Conservation (phyloP, 2,329 filamentous ascomycete species). For the Elsinoe ampelina region DNA sequence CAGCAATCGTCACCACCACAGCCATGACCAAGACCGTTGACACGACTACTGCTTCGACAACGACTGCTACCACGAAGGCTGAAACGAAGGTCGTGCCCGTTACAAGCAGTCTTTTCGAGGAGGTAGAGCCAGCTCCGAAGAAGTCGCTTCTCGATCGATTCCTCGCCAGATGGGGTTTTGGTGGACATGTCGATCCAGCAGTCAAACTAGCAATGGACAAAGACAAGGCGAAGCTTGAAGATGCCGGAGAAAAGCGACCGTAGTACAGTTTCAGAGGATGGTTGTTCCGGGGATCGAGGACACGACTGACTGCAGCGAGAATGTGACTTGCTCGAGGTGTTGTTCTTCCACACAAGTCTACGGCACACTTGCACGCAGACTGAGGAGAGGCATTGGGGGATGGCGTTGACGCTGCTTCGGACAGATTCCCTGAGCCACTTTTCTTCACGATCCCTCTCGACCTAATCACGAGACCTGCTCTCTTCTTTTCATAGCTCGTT, state of each 20-base stretch:
- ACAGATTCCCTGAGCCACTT: not conserved
- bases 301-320: not conserved
- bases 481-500: not conserved
- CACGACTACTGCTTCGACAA: not conserved
- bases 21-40: slow-evolving; percentile 2
- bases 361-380: not conserved
- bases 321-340: not conserved
- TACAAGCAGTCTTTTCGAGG: not conserved
- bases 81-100: not conserved
- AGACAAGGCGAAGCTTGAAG: not conserved
- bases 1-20: slow-evolving; percentile 2
- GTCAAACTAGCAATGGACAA: not conserved
- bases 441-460: not conserved
- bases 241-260: slow-evolving; percentile 2
- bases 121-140: not conserved
- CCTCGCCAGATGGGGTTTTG: slow-evolving; percentile 3
- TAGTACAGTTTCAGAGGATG: slow-evolving; percentile 7
- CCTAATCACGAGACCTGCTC: not conserved
- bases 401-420: not conserved
- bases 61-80: not conserved
- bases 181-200: not conserved
- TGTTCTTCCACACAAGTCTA: not conserved
- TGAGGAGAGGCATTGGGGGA: not conserved
- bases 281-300: slow-evolving; percentile 7
- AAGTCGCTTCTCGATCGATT: not conserved